Evolutionary conservation across 208 protist genomes (phyloP), one percentile per base, ranked within the genome.

Genomic region (Leishmania martiniquensis): DNA sequence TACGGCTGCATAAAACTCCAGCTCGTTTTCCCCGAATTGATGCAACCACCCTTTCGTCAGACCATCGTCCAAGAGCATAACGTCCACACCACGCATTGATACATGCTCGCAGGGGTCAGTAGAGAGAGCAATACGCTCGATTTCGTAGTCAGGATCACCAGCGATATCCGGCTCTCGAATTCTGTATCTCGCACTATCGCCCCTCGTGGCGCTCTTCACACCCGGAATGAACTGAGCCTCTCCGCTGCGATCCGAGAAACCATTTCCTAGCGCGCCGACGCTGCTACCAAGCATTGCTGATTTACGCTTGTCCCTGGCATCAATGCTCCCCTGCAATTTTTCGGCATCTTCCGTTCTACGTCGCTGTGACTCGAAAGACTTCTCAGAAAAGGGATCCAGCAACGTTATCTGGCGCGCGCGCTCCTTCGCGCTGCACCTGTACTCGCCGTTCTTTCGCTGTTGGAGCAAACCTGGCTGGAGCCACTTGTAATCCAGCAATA

Each of bases 401-500:
- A 95, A 70, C 9, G 86, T 80, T 1, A 95, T 82, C n/a, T 95
- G 84, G 22, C 93, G 90, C 34, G 81, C 86, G 29, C 89, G 89
- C 60, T 93, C 86, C 47, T 82, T 90, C n/a, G 92, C 90, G 34
- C 78, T 83, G 77, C 92, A 95, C 2, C 79, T 77, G 66, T 90
- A 95, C 66, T 60, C 75, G 13, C 44, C 63, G 20, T 83, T 77
- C 10, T 67, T 68, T 59, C 55, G 76, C 72, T 82, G 78, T 25
- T 69, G 70, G 29, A 89, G 90, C 1, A 85, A 68, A 29, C 66
- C 83, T 22, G 59, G 71, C 57, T 90, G 85, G 17, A 60, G 89
- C 92, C 94, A 97, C 47, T 95, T 89, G 77, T 96, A 95, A 74
- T 96, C 91, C 32, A 97, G 77, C 1, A 97, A 76, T 42, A 95